These are phyloP conservation scores for Clarkia xantiana DNA, from an alignment of 345 rosid species.

Conservation along the genomic window DNA sequence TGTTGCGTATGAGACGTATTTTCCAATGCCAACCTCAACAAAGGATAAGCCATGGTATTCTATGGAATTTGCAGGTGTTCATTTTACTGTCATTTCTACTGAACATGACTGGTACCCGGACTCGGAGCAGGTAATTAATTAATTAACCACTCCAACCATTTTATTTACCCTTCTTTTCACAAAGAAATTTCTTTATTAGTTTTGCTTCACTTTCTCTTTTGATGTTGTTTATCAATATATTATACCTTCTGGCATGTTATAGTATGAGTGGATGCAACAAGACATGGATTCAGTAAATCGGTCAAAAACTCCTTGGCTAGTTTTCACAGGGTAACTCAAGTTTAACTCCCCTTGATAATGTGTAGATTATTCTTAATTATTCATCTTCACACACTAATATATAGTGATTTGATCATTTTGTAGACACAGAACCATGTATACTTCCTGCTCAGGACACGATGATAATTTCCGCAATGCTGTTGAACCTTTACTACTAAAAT, in stretches of 20 bases:
- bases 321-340: conserved; percentile 37
- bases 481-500: conserved; percentile 32
- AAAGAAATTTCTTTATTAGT: too few relatives aligned
- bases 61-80: conserved; percentile 40
- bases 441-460: conserved; percentile 17
- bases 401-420: neutral
- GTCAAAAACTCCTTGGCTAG: conserved; percentile 49
- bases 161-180: neutral
- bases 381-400: too few relatives aligned
- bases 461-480: conserved; percentile 9
- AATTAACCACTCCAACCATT: neutral
- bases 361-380: too few relatives aligned
- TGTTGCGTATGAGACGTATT: conserved; percentile 49
- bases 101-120: conserved; percentile 33
- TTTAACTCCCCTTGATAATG: too few relatives aligned
- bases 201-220: neutral
- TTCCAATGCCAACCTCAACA: conserved; percentile 48
- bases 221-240: neutral
- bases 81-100: conserved; percentile 50
- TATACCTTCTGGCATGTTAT: neutral
- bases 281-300: conserved; percentile 48
- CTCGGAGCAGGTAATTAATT: conserved; percentile 40
- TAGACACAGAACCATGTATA: conserved; percentile 65
- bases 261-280: conserved; percentile 42
- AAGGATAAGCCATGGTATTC: conserved; percentile 72